Evolutionary conservation across 768 basidiomycete species (phyloP), one percentile per base, ranked within the genome.

Genomic region (Pleurotus eryngii): DNA sequence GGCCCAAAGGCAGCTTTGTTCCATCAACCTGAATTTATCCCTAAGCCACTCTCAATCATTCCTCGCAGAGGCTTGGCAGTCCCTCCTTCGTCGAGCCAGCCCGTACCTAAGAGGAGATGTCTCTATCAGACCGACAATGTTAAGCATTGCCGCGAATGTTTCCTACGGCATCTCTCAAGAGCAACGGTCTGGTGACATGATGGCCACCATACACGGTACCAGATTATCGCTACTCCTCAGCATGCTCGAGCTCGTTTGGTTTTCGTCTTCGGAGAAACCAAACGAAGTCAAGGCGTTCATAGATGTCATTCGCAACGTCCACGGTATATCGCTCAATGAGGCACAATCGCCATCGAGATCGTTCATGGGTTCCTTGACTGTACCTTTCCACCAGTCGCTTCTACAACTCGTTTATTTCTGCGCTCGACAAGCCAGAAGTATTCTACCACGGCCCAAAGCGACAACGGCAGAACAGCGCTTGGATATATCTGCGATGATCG

Each of bases 21-120:
- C 86, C 1, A 84, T 95, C 68, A 97, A 97, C 69, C 79, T 94
- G 61, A 95, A 95, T 66, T 80, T 95, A 48, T 95, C 93, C 1
- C 74, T 97, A 39, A 77, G 90, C 18, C 89, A 96, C 63, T 80
- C 90, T 0, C 90, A 95, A 68, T 82, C 81, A 2, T 74, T 83
- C 1, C 76, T 93, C 46, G 82, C 88, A 0, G 84, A 90, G 57
- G 82, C 92, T 3, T 96, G 92, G 92, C 84, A 86, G 50, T 76
- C 78, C 46, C 70, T 96, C 45, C 75, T 94, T 43, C 80, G 83
- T 42, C 83, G 85, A 64, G 74, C 83, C 3, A 72, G 82, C 8
- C 82, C 85, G 0, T 87, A 85, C 68, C 70, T 92, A 22, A 79
- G 89, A 24, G 81, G 80, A 1, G 84, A 90, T 57, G 63, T 68